These are phyloP conservation scores for Babjeviella inositovora DNA, from an alignment of 805 yeast species.

Conservation along the genomic window DNA sequence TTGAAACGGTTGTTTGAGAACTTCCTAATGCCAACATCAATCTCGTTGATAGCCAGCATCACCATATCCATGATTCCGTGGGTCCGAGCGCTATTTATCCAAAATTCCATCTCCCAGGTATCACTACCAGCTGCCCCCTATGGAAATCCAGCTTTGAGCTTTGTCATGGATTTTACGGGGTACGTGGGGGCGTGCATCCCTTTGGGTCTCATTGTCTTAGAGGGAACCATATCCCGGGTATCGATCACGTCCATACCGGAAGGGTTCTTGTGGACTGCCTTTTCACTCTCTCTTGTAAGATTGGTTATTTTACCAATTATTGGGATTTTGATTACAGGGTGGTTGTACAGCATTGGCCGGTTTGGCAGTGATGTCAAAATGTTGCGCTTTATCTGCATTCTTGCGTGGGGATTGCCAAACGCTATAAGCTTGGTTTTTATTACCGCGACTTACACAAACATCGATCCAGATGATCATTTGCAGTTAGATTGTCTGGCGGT, in stretches of 20 bases:
- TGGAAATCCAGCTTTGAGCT: conserved; percentile 34
- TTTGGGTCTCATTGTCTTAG: conserved; percentile 31
- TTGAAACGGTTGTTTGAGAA: conserved; percentile 20
- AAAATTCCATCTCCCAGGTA: conserved; percentile 20
- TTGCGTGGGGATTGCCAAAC: conserved; percentile 36
- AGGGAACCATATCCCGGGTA: conserved; percentile 36
- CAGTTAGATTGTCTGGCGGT: conserved; percentile 48
- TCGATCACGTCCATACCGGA: conserved; percentile 24
- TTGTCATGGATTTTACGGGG: conserved; percentile 27
- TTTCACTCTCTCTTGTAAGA: conserved; percentile 21
- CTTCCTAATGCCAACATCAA: conserved; percentile 55
- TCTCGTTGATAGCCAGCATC: conserved; percentile 51
- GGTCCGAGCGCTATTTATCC: conserved; percentile 53
- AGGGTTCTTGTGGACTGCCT: conserved; percentile 42
- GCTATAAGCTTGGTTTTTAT: conserved; percentile 45
- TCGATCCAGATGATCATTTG: conserved; percentile 24
- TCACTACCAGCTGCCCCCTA: conserved; percentile 36
- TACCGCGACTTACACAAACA: conserved; percentile 39
- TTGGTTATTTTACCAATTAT: conserved; percentile 31
- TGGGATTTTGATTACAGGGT: conserved; percentile 32
- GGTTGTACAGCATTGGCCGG: conserved; percentile 31
- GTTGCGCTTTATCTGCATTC: conserved; percentile 23
- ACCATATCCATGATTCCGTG: conserved; percentile 78
- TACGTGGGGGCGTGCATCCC: conserved; percentile 45
- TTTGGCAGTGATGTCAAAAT: conserved; percentile 14